Evolutionary conservation across 441 rosid genomes (phyloP), one percentile per base, ranked within the genome.

Genomic region (Syzygium malaccense): DNA sequence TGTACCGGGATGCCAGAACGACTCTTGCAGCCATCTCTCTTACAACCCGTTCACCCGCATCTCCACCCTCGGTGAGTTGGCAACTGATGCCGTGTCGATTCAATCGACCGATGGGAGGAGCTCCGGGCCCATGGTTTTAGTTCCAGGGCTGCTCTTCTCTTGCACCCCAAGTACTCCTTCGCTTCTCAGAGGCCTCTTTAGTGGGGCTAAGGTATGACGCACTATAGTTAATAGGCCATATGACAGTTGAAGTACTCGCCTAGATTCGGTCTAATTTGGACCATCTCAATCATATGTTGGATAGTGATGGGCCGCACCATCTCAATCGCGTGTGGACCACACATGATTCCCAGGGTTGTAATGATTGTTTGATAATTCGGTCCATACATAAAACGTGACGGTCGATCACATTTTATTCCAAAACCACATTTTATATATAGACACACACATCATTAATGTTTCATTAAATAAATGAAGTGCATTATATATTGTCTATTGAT

Each of bases 21-120:
- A 85, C 86, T 33, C 62, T 53, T 85, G 86, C 41, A 8, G n/a
- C 45, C 78, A 87, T 60, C 6, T 84, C 33, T 83, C 88, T 26
- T 54, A 49, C 49, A 89, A 85, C 87, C 58, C 86, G n/a, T 17
- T 88, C 30, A 86, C 37, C 41, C 8, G 11, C 25, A 20, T 0
- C n/a, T 53, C 51, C 30, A 3, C 3, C 8, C 87, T 80, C 1
- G 88, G 88, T 33, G 83, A 20, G 83, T 45, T 86, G 58, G 87
- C 68, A 4, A 55, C 55, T 14, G 92, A 91, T 58, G 90, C 71
- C 17, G 88, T 88, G 3, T 60, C 56, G 1, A n/a, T 91, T 45
- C 85, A 66, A 55, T 91, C 92, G 8, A 91, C 90, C 6, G 78
- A 91, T 23, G 91, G 91, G 8, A 87, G 84, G 20, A 89, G 57